Evolutionary conservation across 2,329 filamentous ascomycete genomes (phyloP).

Genomic region (Ceratocystis albifundus): DNA sequence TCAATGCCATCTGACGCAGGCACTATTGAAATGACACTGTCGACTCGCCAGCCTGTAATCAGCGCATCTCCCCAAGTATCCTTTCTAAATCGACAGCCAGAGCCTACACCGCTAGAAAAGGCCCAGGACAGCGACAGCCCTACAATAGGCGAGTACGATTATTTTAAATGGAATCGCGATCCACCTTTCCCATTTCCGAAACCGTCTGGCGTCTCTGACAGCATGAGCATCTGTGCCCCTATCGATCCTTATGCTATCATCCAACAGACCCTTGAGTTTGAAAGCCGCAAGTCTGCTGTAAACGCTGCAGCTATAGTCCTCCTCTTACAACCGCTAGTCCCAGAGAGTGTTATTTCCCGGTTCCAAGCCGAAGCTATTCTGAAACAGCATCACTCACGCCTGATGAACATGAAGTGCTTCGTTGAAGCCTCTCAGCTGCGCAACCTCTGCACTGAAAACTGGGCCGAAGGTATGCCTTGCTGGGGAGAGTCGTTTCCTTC

Average conservation of each 20-base stretch:
- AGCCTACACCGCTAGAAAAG: conserved; percentile 19
- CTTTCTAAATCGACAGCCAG: conserved; percentile 2
- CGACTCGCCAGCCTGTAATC: conserved; percentile 15
- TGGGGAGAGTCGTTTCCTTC: conserved; percentile 46
- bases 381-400: conserved; percentile 47
- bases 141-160: conserved; percentile 39
- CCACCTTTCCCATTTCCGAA: conserved; percentile 42
- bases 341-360: conserved; percentile 42
- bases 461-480: conserved; percentile 39
- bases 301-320: conserved; percentile 51
- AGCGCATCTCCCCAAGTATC: conserved; percentile 12
- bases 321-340: conserved; percentile 46
- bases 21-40: conserved; percentile 16
- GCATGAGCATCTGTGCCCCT: conserved; percentile 27
- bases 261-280: conserved; percentile 44
- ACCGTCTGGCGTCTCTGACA: background rate
- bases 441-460: conserved; percentile 48
- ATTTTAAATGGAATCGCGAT: conserved; percentile 47
- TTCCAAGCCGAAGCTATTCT: conserved; percentile 46
- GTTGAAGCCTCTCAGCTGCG: conserved; percentile 49
- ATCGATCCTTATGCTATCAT: conserved; percentile 47
- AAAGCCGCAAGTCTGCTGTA: conserved; percentile 44
- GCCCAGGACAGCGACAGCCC: conserved; percentile 24
- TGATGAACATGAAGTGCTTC: conserved; percentile 49
- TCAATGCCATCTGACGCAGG: conserved; percentile 13